A percentile compares a stretch with the other conserved stretches of the same genome.
Evolutionary conservation across 2,329 filamentous ascomycete species (phyloP).

Genomic region (Ceratocystis albifundus): DNA sequence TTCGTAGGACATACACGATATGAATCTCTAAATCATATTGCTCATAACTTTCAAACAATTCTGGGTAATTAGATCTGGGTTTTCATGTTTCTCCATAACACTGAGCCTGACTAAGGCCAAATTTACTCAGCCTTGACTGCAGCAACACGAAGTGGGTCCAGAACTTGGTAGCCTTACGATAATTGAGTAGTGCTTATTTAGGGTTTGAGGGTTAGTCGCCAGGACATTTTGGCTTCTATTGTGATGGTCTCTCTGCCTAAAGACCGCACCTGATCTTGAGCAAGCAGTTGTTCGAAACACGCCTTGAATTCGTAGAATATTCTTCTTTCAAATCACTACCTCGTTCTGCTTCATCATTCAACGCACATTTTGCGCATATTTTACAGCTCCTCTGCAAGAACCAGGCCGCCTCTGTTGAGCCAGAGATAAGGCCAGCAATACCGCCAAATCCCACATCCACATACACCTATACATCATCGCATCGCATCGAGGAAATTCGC

Average conservation of each 20-base stretch:
- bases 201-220: background rate
- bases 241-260: background rate
- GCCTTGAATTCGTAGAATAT: background rate
- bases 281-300: background rate
- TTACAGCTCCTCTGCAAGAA: background rate
- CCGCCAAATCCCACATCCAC: background rate
- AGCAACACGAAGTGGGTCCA: background rate
- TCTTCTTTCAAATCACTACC: background rate
- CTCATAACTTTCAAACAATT: no score
- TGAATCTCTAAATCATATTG: no score
- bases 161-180: background rate
- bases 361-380: background rate
- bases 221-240: slow-evolving; percentile 9
- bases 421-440: slow-evolving; percentile 4
- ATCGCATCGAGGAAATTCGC: background rate
- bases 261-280: background rate
- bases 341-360: background rate
- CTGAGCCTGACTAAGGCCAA: background rate
- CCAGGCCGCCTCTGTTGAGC: background rate
- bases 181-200: background rate
- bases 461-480: background rate
- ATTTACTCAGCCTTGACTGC: background rate
- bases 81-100: no score
- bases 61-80: no score
- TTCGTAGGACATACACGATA: no score